A percentile compares a stretch with the other conserved stretches of the same genome.
These are phyloP conservation scores for Arbutus unedo DNA, from an alignment of 148 eudicot genomes.

Conservation along the genomic window DNA sequence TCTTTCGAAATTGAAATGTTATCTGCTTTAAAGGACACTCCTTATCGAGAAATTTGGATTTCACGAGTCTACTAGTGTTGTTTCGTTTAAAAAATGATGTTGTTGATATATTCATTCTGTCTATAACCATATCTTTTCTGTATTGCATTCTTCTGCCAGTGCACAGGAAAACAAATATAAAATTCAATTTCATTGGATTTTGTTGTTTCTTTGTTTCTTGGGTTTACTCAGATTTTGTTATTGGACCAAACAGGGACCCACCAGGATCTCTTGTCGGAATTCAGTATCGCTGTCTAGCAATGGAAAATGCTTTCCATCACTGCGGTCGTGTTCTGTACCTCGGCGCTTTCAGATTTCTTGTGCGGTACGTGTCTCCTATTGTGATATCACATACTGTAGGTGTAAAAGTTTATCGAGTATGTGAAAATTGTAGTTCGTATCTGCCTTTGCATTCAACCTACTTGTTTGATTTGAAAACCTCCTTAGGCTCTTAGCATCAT, in stretches of 20 bases:
- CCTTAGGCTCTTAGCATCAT: background rate
- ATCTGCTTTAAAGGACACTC: background rate
- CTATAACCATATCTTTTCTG: background rate
- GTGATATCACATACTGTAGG: background rate
- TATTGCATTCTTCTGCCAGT: background rate
- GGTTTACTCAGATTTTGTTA: background rate
- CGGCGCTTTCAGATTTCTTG: slow-evolving; percentile 40
- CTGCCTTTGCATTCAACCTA: background rate
- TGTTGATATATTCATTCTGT: background rate
- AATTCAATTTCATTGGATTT: background rate
- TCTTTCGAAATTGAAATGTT: background rate
- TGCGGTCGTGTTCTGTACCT: slow-evolving; percentile 21
- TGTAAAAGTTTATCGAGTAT: background rate
- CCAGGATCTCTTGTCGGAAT: slow-evolving; percentile 26
- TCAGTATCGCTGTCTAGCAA: slow-evolving; percentile 29
- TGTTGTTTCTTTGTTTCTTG: background rate
- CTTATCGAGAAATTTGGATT: background rate
- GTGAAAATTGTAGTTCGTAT: background rate
- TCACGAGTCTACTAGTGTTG: background rate
- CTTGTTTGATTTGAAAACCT: background rate
- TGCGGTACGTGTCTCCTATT: slow-evolving; percentile 24
- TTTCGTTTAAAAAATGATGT: background rate
- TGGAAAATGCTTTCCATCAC: slow-evolving; percentile 29
- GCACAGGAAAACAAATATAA: background rate
- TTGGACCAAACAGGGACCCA: slow-evolving; percentile 21